phyloP scores from a whole-genome alignment of 495 filamentous ascomycete species.

The Platismatia glauca region DNA sequence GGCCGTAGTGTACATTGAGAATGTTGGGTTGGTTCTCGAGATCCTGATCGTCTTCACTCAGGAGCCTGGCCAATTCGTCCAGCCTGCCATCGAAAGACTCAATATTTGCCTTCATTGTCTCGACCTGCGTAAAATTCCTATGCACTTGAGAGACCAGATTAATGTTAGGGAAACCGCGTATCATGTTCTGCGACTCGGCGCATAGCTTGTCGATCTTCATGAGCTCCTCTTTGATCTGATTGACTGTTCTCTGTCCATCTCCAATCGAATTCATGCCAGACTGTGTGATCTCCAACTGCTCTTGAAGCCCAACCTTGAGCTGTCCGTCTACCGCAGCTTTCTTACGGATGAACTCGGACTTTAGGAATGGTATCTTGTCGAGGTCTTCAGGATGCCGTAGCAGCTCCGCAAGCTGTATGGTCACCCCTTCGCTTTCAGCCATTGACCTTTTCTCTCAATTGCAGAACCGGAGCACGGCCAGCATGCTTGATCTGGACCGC shows the following conservation, averaged over 20 bases:
- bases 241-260: slow-evolving; percentile 80
- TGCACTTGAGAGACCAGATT: slow-evolving; percentile 89
- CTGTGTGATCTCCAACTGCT: slow-evolving; percentile 88
- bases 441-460: slow-evolving; percentile 25
- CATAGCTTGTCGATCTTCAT: slow-evolving; percentile 97
- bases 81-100: slow-evolving; percentile 75
- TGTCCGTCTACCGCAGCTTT: slow-evolving; percentile 84
- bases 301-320: slow-evolving; percentile 74
- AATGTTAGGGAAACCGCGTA: slow-evolving; percentile 93
- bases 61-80: slow-evolving; percentile 59
- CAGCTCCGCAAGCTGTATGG: slow-evolving; percentile 43
- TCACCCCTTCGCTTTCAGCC: slow-evolving; percentile 37
- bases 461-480: neutral
- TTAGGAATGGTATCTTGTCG: slow-evolving; percentile 85
- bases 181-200: slow-evolving; percentile 91
- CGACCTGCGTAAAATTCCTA: slow-evolving; percentile 83
- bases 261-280: slow-evolving; percentile 75
- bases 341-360: slow-evolving; percentile 89
- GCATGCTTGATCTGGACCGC: neutral
- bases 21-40: slow-evolving; percentile 87
- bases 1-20: slow-evolving; percentile 76
- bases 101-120: slow-evolving; percentile 83
- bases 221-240: slow-evolving; percentile 92
- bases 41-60: slow-evolving; percentile 75
- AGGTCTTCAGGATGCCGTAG: slow-evolving; percentile 73